These are phyloP conservation scores for Setomelanomma holmii DNA, from an alignment of 2,329 filamentous ascomycete genomes.

Conservation along the genomic window DNA sequence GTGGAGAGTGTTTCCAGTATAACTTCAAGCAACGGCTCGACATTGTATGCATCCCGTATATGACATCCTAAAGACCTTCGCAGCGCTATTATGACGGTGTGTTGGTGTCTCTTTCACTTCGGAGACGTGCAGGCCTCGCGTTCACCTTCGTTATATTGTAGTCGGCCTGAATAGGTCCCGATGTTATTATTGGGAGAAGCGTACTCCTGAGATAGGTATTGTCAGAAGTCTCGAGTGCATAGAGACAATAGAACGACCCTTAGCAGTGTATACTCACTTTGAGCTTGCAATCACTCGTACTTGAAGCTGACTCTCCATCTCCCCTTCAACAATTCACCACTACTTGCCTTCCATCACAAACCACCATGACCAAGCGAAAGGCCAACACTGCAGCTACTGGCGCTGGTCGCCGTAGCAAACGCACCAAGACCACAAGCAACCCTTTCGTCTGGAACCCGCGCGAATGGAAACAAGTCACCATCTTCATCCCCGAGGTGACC, in stretches of 20 bases:
- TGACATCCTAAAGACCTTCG: too few species aligned
- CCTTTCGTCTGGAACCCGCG: conserved; percentile 10
- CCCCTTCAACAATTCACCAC: not conserved
- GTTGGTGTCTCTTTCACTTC: not conserved
- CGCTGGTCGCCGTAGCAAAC: not conserved
- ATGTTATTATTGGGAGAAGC: not conserved
- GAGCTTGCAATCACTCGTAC: not conserved
- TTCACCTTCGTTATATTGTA: not conserved
- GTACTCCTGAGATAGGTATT: not conserved
- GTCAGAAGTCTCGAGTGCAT: not conserved
- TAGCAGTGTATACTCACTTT: not conserved
- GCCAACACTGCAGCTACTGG: not conserved
- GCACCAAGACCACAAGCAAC: not conserved
- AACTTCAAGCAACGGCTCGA: too few species aligned
- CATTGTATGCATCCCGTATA: too few species aligned
- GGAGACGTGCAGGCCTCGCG: not conserved
- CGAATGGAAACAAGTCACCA: conserved; percentile 11
- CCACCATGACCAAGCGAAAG: conserved; percentile 11
- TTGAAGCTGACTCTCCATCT: not conserved
- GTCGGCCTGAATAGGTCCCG: not conserved
- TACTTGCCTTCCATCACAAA: not conserved
- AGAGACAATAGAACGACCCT: not conserved
- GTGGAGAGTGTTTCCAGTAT: too few species aligned
- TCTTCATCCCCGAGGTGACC: conserved; percentile 7
- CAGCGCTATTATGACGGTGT: too few species aligned